Percentiles rank a stretch among this genome's conserved stretches.
Evolutionary conservation across 2,329 filamentous ascomycete species (phyloP).

Genomic region (Fusarium citri): DNA sequence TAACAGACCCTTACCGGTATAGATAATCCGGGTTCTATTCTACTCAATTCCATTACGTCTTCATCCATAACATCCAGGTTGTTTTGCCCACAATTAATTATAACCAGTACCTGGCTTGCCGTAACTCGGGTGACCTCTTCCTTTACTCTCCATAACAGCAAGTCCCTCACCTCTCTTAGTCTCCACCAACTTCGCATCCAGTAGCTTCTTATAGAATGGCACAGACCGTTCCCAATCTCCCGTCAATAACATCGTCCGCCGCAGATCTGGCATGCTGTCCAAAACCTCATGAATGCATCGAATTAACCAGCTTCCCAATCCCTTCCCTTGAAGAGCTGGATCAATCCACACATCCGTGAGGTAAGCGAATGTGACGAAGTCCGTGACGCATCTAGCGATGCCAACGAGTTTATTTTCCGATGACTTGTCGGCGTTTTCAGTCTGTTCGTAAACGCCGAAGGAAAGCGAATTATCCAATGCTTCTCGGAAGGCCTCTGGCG

Average conservation of each 20-base stretch:
- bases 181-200: conserved; percentile 49
- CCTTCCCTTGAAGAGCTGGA: conserved; percentile 64
- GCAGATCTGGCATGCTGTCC: conserved; percentile 64
- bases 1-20: fast-evolving
- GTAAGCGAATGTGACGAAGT: conserved; percentile 72
- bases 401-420: conserved; percentile 42
- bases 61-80: background rate
- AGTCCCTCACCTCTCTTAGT: conserved; percentile 38
- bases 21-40: background rate
- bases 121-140: conserved; percentile 34
- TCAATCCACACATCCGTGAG: conserved; percentile 72
- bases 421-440: too few species aligned
- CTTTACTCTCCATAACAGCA: conserved; percentile 45
- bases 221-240: conserved; percentile 50
- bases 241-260: conserved; percentile 64
- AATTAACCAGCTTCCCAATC: conserved; percentile 72
- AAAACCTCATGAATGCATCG: conserved; percentile 65
- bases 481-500: conserved; percentile 56
- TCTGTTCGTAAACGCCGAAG: conserved; percentile 62
- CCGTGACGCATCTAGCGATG: conserved; percentile 67
- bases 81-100: background rate
- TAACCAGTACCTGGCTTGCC: background rate
- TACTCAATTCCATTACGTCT: background rate
- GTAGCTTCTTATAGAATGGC: conserved; percentile 49
- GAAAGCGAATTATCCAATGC: conserved; percentile 66